phyloP scores from a whole-genome alignment of 2,329 filamentous ascomycete genomes.

The Hypomyces perniciosus region DNA sequence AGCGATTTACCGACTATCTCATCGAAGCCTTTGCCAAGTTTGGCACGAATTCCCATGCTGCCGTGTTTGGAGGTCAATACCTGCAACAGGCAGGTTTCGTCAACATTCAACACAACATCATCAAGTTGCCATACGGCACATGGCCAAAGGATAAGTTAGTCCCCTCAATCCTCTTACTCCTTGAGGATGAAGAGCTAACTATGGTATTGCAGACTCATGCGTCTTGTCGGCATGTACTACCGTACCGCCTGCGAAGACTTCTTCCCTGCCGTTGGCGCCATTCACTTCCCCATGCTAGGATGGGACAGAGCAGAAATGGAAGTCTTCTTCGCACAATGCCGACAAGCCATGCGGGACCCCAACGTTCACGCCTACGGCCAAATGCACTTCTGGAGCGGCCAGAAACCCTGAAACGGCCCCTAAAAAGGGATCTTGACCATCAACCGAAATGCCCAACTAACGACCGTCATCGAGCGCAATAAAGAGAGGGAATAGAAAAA shows the following conservation, averaged over 20 bases:
- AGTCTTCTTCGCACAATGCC: conserved; percentile 26
- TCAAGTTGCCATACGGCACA: conserved; percentile 38
- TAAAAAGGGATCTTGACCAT: not conserved
- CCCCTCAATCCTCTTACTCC: not conserved
- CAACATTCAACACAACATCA: conserved; percentile 31
- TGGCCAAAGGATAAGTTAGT: conserved; percentile 41
- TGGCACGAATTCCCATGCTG: conserved; percentile 33
- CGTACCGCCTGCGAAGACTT: conserved; percentile 36
- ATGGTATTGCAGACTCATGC: conserved; percentile 23
- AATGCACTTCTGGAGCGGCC: conserved; percentile 39
- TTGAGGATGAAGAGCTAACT: not conserved
- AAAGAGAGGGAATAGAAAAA: too few relatives aligned
- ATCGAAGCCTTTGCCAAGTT: conserved; percentile 32
- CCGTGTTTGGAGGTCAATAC: conserved; percentile 32
- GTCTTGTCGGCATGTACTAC: conserved; percentile 37
- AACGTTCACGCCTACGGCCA: conserved; percentile 29
- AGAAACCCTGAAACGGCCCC: conserved; percentile 27
- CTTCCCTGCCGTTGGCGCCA: conserved; percentile 34
- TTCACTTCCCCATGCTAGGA: conserved; percentile 33
- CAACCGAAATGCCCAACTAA: not conserved
- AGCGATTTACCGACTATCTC: conserved; percentile 18
- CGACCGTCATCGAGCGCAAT: not conserved
- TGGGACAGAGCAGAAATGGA: conserved; percentile 30
- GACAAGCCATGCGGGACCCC: conserved; percentile 26
- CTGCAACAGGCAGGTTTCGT: conserved; percentile 33